phyloP scores from a whole-genome alignment of 805 yeast species.

The Nematodospora valgi region DNA sequence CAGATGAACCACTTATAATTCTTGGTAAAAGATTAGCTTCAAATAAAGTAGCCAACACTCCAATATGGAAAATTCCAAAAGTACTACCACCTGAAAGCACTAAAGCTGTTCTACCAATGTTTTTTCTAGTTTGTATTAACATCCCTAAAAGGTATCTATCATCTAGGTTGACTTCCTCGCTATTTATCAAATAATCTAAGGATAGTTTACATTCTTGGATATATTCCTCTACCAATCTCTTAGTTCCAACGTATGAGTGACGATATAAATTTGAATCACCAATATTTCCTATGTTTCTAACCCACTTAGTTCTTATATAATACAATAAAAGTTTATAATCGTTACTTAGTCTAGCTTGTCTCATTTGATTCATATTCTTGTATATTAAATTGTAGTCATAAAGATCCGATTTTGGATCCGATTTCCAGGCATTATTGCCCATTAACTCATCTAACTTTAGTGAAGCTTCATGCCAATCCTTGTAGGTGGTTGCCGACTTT shows the following conservation, averaged over 20 bases:
- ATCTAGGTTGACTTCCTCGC: conserved; percentile 46
- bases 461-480: conserved; percentile 68
- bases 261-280: conserved; percentile 76
- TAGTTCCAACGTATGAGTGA: conserved; percentile 83
- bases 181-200: conserved; percentile 37
- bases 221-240: conserved; percentile 76
- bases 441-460: conserved; percentile 59
- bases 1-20: conserved; percentile 90
- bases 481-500: conserved; percentile 38
- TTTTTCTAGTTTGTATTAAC: conserved; percentile 82
- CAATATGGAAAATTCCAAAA: conserved; percentile 89
- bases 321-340: conserved; percentile 66
- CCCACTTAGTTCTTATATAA: conserved; percentile 79
- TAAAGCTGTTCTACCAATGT: conserved; percentile 90
- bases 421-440: conserved; percentile 73
- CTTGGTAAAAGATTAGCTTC: conserved; percentile 77
- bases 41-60: conserved; percentile 77
- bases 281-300: conserved; percentile 81
- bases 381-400: conserved; percentile 70
- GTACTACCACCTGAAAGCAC: conserved; percentile 97
- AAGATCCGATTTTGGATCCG: conserved; percentile 52
- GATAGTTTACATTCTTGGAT: conserved; percentile 66
- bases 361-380: conserved; percentile 51
- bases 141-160: conserved; percentile 71
- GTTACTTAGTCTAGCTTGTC: conserved; percentile 51